phyloP scores from a whole-genome alignment of 2,329 filamentous ascomycete species.

The Dactylonectria macrodidyma region DNA sequence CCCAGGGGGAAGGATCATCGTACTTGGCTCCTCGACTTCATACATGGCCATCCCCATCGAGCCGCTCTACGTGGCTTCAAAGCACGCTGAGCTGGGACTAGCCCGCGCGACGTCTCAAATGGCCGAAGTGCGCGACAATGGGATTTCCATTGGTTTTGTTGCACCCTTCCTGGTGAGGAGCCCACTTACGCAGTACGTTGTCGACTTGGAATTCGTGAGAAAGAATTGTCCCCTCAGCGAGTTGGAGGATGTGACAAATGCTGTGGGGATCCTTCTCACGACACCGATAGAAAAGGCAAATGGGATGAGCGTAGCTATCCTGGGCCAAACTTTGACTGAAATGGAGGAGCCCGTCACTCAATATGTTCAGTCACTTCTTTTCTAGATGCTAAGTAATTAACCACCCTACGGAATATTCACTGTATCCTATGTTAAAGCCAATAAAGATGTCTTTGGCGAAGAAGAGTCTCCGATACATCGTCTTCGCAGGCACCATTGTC shows the following conservation, averaged over 20 bases:
- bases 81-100: constrained; percentile 10
- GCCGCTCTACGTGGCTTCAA: constrained; percentile 10
- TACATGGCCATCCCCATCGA: constrained; percentile 10
- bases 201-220: not conserved
- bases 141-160: constrained; percentile 4
- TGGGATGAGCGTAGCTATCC: constrained; percentile 1
- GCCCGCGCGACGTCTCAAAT: constrained; percentile 3
- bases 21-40: constrained; percentile 5
- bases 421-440: too few relatives aligned
- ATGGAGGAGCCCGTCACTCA: not conserved
- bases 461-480: too few relatives aligned
- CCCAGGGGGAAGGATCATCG: not conserved
- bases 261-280: not conserved
- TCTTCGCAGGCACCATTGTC: too few relatives aligned
- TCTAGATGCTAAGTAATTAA: not conserved
- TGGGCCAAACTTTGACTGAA: constrained; percentile 2
- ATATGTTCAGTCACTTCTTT: constrained; percentile 2
- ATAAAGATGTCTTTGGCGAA: too few relatives aligned
- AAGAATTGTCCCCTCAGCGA: not conserved
- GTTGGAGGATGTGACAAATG: constrained; percentile 7
- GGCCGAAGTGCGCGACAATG: constrained; percentile 1
- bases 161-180: not conserved
- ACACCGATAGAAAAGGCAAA: not conserved
- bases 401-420: too few relatives aligned
- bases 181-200: constrained; percentile 2